Evolutionary conservation across 768 basidiomycete genomes (phyloP).

Genomic region (Ramaria sp.): DNA sequence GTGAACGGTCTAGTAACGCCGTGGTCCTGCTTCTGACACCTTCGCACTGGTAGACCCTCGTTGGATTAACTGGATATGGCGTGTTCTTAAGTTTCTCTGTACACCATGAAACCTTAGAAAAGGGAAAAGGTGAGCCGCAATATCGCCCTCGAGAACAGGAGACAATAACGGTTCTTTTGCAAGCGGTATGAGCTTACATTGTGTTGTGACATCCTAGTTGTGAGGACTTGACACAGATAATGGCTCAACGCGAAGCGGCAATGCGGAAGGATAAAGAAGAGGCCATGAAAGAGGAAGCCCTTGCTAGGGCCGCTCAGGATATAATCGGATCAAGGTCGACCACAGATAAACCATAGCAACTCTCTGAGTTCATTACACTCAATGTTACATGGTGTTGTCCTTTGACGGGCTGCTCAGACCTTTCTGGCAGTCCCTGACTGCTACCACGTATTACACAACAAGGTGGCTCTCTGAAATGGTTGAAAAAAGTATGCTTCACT

Average conservation of each 20-base stretch:
- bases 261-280: constrained; percentile 2
- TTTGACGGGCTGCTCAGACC: no score
- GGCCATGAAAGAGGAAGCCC: constrained; percentile 4
- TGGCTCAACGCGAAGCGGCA: constrained; percentile 4
- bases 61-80: constrained; percentile 1
- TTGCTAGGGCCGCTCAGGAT: constrained; percentile 2
- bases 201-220: not conserved
- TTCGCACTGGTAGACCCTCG: not conserved
- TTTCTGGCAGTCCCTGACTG: no score
- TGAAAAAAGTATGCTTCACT: not conserved
- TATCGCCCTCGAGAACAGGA: not conserved
- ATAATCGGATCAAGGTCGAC: not conserved
- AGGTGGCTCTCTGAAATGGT: not conserved
- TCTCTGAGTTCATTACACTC: not conserved
- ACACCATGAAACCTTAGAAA: constrained; percentile 6
- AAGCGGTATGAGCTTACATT: not conserved
- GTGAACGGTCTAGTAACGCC: not conserved
- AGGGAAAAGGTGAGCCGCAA: constrained; percentile 4
- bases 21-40: not conserved
- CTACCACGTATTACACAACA: not conserved
- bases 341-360: not conserved
- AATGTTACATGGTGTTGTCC: not conserved
- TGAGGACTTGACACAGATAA: not conserved
- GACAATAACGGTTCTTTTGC: not conserved
- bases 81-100: not conserved